A percentile compares a stretch with the other conserved stretches of the same genome.
Evolutionary conservation across 176 grass and related monocot species (phyloP).

Genomic region (Chrysopogon serrulatus): DNA sequence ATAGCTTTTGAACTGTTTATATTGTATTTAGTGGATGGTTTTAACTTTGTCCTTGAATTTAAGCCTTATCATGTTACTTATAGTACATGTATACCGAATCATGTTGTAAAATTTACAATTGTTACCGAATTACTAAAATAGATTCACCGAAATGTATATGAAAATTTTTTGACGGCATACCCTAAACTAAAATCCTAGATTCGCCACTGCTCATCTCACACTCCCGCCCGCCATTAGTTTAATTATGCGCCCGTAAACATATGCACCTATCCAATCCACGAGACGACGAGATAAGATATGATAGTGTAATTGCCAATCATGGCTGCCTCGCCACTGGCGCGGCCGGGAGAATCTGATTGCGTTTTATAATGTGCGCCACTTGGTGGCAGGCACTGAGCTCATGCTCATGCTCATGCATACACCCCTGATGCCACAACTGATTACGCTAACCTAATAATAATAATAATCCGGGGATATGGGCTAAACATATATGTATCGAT

Average conservation of each 20-base stretch:
- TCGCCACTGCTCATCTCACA: too few species aligned
- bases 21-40: too few species aligned
- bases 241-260: background rate
- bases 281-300: slow-evolving; percentile 27
- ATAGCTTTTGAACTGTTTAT: too few species aligned
- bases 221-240: background rate
- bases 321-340: slow-evolving; percentile 14
- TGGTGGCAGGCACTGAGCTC: slow-evolving; percentile 9
- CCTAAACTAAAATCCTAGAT: too few species aligned
- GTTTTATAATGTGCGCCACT: slow-evolving; percentile 24
- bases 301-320: slow-evolving; percentile 22
- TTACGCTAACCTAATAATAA: slow-evolving; percentile 5
- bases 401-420: too few species aligned
- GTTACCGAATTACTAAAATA: too few species aligned
- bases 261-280: slow-evolving; percentile 15
- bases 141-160: too few species aligned
- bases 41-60: too few species aligned
- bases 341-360: slow-evolving; percentile 46
- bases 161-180: too few species aligned
- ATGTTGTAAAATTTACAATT: too few species aligned
- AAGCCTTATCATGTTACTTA: too few species aligned
- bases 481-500: background rate
- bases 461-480: slow-evolving; percentile 20
- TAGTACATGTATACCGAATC: too few species aligned
- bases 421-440: slow-evolving; percentile 17